Evolutionary conservation across 495 filamentous ascomycete species (phyloP), one percentile per base, ranked within the genome.

Genomic region (Gamarada debralockiae): DNA sequence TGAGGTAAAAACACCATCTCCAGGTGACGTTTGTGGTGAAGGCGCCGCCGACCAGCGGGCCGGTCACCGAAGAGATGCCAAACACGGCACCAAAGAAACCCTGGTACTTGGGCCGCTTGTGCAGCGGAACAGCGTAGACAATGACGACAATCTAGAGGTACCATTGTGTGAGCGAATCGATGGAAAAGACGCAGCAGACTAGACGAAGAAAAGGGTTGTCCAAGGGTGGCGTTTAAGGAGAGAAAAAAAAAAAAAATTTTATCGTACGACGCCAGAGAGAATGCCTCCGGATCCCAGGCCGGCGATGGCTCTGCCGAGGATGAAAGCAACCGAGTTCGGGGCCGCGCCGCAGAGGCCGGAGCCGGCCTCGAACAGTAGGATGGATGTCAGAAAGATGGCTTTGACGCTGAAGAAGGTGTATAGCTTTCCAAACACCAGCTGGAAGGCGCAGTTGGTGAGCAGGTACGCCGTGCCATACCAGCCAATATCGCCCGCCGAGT

Each of bases 11-110:
- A 20, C 48, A 57, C 47, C 47, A 57, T 43, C 54, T 29, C 54
- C 54, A 57, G 9, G 54, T 44, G 13, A 78, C 68, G 27, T 81
- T 70, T 14, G 76, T 65, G 3, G 74, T 77, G 48, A 79, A 79
- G 2, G 65, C 75, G 21, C 76, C 78, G 17, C 78, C 77, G 41
- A 78, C 64, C 36, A 90, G 68, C n/a, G 86, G 85, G 5, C 87
- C 87, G 31, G 62, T 21, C 0, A 74, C 67, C 23, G 57, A 49
- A 1, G 57, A 42, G 13, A 59, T 27, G 25, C 48, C 45, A 49
- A 66, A 68, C 45, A 67, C 51, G 6, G 64, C 66, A 2, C 73
- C 73, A 14, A 76, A 56, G 22, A 73, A 44, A 15, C 77, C 72
- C 22, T 67, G 71, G 42, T 72, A 74, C 6, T 70, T 53, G 0